A percentile compares a stretch with the other conserved stretches of the same genome.
Conservation (phyloP, 1,284 basidiomycete species). For the Boletus hoseneyae region DNA sequence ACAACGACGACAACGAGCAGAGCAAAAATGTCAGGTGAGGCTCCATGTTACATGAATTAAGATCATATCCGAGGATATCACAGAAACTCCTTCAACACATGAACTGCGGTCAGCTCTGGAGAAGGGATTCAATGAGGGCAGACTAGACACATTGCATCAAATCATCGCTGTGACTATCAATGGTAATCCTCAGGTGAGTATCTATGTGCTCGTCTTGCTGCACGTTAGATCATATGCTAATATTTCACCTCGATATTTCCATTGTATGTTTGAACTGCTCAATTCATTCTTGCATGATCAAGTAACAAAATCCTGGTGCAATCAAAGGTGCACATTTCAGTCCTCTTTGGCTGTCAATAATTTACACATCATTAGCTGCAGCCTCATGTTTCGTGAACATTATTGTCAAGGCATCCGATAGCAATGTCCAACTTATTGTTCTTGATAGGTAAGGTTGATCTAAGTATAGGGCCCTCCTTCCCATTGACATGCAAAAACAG, state of each 20-base stretch:
- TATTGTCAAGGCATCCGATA: conserved; percentile 94
- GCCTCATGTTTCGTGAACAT: conserved; percentile 89
- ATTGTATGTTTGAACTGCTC: conserved; percentile 93
- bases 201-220: background rate
- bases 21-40: conserved; percentile 42
- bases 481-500: conserved; percentile 37
- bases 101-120: conserved; percentile 88
- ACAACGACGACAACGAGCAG: conserved; percentile 13
- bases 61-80: conserved; percentile 75
- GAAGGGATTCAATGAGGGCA: conserved; percentile 97
- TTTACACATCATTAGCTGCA: conserved; percentile 58
- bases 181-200: conserved; percentile 77
- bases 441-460: conserved; percentile 67
- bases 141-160: conserved; percentile 93
- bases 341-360: background rate
- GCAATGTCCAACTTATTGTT: conserved; percentile 99
- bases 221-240: conserved; percentile 7
- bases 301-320: conserved; percentile 96
- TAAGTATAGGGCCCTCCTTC: background rate
- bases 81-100: conserved; percentile 74
- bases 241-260: conserved; percentile 76
- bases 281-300: conserved; percentile 92
- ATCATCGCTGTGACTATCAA: conserved; percentile 97
- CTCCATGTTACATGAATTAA: conserved; percentile 85
- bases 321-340: conserved; percentile 74